Base-by-base conservation (phyloP, 192 early-diverging fungal genomes). In the Entomortierella beljakovae region DNA sequence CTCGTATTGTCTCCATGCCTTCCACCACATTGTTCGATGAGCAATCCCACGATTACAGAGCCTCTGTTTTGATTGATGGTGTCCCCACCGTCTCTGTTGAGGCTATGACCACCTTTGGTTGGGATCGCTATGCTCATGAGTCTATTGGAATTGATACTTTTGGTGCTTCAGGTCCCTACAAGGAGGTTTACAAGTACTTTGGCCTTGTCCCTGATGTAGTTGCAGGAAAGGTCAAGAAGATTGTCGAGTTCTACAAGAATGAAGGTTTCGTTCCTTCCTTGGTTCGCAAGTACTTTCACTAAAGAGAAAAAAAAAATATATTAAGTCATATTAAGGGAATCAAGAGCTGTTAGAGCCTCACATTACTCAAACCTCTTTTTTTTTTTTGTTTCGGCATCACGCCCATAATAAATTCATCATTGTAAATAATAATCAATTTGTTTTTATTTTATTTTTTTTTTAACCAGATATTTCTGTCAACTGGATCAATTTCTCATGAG, bases 1-100 rank as follows among this genome's bases (percentile, higher is more conserved):
- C 92, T 56, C 93, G 93, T 67, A 88, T 99, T 68, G 96, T 99
- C 16, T 99, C 98, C 35, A 92, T 98, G 90, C 98, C 98, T 32
- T 98, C 91, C 58, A 88, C 91, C 79, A 94, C 96, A 67, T 85
- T 97, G 71, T 99, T 98, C 63, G 92, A 93, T 53, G 92, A 92
- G 64, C 97, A 99, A 85, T 67, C 88, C 11, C 67, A 84, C 48
- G 91, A 88, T 38, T 99, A 99, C 88, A 85, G 88, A 64, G 83
- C 89, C 35, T 80, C 82, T n/a, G 96, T 99, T 40, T 88, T 99
- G 60, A 86, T 89, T 1, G 84, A 86, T 15, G 93, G 94, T 28
- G 84, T 97, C 53, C 96, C 97, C 9, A 86, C 92, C 22, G 83
- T 98, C 54, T 92, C 91, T 67, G 90, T 97, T 52, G 97, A 99